A percentile compares a stretch with the other conserved stretches of the same genome.
Conservation (phyloP, 2,329 filamentous ascomycete species). For the Coniochaeta sp. region DNA sequence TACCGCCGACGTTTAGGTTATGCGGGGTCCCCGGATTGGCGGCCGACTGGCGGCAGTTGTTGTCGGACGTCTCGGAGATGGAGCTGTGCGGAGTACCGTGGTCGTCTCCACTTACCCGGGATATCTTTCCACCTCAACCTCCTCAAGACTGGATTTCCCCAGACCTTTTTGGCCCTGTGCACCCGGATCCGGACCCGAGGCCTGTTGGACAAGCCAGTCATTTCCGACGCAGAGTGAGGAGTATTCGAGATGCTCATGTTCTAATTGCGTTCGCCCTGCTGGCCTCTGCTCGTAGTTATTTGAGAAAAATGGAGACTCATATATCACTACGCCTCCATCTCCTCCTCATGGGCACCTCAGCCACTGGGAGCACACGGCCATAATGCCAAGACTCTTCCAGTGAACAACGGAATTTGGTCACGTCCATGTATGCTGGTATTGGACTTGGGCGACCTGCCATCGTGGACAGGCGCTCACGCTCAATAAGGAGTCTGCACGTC, state of each 20-base stretch:
- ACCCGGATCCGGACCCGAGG: background rate
- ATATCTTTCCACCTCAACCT: background rate
- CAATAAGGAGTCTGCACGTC: background rate
- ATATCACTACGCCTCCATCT: no score
- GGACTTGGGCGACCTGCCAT: no score
- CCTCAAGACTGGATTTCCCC: background rate
- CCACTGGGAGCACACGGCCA: no score
- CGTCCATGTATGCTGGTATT: no score
- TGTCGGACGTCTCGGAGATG: background rate
- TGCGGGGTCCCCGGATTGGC: background rate
- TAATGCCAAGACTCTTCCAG: no score
- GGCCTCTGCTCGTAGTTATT: no score
- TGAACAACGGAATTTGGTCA: no score
- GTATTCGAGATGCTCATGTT: background rate
- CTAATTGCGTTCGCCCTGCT: no score
- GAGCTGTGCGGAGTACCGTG: background rate
- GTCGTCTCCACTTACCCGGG: background rate
- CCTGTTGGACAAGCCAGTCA: background rate
- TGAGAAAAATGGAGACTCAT: no score
- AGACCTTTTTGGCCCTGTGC: background rate
- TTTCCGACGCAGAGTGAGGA: background rate
- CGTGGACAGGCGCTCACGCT: no score
- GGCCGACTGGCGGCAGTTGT: background rate
- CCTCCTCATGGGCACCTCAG: no score
- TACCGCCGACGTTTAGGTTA: background rate